Evolutionary conservation across 495 filamentous ascomycete genomes (phyloP), one percentile per base, ranked within the genome.

Genomic region (Chaetomium fimeti): DNA sequence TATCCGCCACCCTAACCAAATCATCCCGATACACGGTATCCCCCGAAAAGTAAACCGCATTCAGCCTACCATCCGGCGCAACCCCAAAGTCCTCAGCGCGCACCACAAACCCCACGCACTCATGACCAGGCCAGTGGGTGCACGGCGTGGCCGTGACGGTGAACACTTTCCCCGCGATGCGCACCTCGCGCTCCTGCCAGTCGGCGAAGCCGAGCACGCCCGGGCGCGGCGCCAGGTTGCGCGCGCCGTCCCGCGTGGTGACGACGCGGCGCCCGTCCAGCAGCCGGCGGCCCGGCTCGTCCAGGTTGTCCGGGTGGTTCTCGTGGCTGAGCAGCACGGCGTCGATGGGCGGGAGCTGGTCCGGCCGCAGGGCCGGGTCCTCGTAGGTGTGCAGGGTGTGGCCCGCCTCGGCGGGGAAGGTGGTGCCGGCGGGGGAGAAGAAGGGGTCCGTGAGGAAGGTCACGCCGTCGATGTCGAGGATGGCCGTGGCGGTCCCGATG

Each of bases 291-390:
- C 76, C 74, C 0, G 65, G 62, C n/a, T 74, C 71, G 49, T 85
- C 82, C 0, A 85, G 76, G 64, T 84, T 85, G 62, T 85, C 82
- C 0, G 74, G 73, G 62, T 85, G 82, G 67, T 84, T 82, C 71
- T 84, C 83, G 62, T 85, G 82, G 68, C 78, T 80, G 18, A 85
- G 75, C 5, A 85, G 75, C 7, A 85, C 69, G 22, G 77, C 80
- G 42, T 84, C 82, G 65, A 84, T 82, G 9, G 68, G 69, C 3
- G 82, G 82, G 0, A 85, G 72, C 8, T 81, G 36, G 3, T 74
- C 61, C 1, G 82, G 69, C 0, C 62, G 27, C 0, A 83, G 64
- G 15, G 77, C 79, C 0, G 81, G 78, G 20, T 15, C 12, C 11
- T 40, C 38, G 29, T 32, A 32, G 38, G 38, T 40, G 38, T 40